A percentile compares a stretch with the other conserved stretches of the same genome.
Evolutionary conservation across 73 alveolate genomes (phyloP).

Genomic region (Breviolum minutum): DNA sequence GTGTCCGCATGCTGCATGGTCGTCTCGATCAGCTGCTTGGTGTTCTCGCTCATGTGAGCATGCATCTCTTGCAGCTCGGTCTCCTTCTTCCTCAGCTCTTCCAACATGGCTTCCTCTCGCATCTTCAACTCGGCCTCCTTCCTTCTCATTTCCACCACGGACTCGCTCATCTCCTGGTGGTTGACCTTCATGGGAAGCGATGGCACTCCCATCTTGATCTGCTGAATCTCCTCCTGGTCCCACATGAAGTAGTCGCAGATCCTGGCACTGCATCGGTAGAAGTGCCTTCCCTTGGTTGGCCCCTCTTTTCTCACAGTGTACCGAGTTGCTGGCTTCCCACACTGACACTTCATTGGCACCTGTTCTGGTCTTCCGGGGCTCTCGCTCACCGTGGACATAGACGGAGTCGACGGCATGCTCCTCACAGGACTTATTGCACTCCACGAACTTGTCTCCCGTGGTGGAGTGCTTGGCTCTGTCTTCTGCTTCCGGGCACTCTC

Average conservation of each 20-base stretch:
- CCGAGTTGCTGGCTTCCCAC: not conserved
- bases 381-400: not conserved
- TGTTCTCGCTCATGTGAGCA: too few relatives aligned
- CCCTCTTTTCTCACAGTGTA: conserved; percentile 34
- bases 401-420: not conserved
- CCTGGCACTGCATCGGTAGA: not conserved
- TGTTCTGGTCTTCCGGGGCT: not conserved
- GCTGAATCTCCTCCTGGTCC: not conserved
- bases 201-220: not conserved
- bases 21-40: not conserved
- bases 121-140: not conserved
- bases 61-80: not conserved
- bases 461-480: not conserved
- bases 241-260: conserved; percentile 52
- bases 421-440: not conserved
- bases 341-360: not conserved
- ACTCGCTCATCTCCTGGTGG: not conserved
- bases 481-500: not conserved
- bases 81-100: not conserved
- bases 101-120: not conserved
- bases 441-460: not conserved
- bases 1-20: not conserved
- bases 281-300: not conserved
- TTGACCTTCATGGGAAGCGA: not conserved
- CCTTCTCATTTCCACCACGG: not conserved